These are phyloP conservation scores for Oropetium thomaeum DNA, from an alignment of 176 grass and related monocot genomes.

Conservation along the genomic window DNA sequence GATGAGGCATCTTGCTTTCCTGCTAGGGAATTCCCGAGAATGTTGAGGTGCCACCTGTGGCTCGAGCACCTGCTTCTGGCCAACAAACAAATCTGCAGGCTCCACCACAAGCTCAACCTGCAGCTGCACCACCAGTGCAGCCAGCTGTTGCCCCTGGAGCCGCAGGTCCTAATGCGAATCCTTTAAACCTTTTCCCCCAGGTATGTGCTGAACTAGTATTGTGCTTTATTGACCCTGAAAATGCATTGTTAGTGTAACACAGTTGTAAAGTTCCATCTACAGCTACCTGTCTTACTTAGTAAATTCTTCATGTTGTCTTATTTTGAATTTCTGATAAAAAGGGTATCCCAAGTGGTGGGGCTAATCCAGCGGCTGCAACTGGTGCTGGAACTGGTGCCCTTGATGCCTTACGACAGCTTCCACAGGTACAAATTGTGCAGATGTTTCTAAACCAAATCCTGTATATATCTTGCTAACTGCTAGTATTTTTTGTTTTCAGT, in stretches of 20 bases:
- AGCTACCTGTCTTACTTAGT: not conserved
- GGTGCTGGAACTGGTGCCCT: slow-evolving; percentile 52
- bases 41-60: slow-evolving; percentile 54
- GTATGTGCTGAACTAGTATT: slow-evolving; percentile 33
- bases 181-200: slow-evolving; percentile 89
- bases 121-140: slow-evolving; percentile 35
- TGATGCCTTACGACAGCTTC: slow-evolving; percentile 76
- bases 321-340: slow-evolving; percentile 26
- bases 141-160: slow-evolving; percentile 47
- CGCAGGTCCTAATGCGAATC: slow-evolving; percentile 78
- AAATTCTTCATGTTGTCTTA: slow-evolving; percentile 18
- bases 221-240: not conserved
- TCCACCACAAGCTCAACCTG: slow-evolving; percentile 44
- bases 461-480: not conserved
- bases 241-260: not conserved
- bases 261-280: not conserved
- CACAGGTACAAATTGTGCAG: slow-evolving; percentile 57
- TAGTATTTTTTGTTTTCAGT: slow-evolving; percentile 44
- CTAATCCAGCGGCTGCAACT: slow-evolving; percentile 29
- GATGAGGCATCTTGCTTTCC: slow-evolving; percentile 5
- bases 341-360: slow-evolving; percentile 57
- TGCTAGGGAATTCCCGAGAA: slow-evolving; percentile 87
- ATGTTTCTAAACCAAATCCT: not conserved
- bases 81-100: slow-evolving; percentile 45
- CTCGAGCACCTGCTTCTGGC: slow-evolving; percentile 47